phyloP scores from a whole-genome alignment of 345 rosid genomes.

The Ceriops tagal region DNA sequence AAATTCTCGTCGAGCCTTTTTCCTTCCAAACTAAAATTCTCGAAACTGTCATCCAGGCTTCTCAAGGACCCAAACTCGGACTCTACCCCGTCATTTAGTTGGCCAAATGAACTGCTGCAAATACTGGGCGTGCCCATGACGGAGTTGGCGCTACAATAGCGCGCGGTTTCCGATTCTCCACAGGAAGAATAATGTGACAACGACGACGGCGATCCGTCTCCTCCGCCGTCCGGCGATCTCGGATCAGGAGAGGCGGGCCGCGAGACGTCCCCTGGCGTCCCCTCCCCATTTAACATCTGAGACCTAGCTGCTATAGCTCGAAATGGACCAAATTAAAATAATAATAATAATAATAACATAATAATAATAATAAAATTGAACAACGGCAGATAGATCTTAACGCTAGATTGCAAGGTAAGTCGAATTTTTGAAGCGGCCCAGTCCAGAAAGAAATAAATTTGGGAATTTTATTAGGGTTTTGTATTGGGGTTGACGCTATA shows the following conservation, averaged over 20 bases:
- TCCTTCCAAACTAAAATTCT: constrained; percentile 63
- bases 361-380: too few species aligned
- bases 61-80: constrained; percentile 59
- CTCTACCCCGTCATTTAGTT: constrained; percentile 54
- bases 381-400: too few species aligned
- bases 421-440: too few species aligned
- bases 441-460: too few species aligned
- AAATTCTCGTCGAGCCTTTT: constrained; percentile 13
- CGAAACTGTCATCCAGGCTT: constrained; percentile 50
- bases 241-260: constrained; percentile 38
- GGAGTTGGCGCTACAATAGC: constrained; percentile 83
- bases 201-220: constrained; percentile 41
- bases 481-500: too few species aligned
- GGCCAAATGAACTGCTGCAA: constrained; percentile 46
- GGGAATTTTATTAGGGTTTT: too few species aligned
- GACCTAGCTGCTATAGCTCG: too few species aligned
- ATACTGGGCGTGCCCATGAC: constrained; percentile 72
- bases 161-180: constrained; percentile 78
- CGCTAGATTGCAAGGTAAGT: too few species aligned
- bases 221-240: constrained; percentile 36
- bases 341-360: too few species aligned
- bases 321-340: too few species aligned
- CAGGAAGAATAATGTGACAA: constrained; percentile 72
- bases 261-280: constrained; percentile 32
- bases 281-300: constrained; percentile 55